These are phyloP conservation scores for Phaseolus coccineus DNA, from an alignment of 331 rosid genomes.

Conservation along the genomic window DNA sequence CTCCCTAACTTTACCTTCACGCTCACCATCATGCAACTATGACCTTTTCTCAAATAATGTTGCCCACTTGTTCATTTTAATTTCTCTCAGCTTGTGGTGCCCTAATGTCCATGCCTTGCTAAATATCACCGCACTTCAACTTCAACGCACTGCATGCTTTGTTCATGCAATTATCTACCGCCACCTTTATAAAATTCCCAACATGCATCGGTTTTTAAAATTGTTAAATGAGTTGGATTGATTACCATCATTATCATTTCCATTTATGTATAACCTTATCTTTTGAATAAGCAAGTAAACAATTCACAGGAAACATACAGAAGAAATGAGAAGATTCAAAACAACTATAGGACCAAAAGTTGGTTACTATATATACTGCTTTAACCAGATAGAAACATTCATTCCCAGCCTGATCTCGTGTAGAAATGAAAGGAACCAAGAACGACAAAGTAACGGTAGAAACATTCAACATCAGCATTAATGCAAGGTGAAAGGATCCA, in stretches of 20 bases:
- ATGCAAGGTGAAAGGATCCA: constrained; percentile 42
- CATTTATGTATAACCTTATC: constrained; percentile 33
- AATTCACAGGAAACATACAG: constrained; percentile 41
- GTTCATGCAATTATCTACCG: constrained; percentile 48
- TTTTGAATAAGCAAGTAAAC: constrained; percentile 33
- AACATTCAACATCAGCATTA: constrained; percentile 44
- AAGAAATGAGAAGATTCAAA: constrained; percentile 38
- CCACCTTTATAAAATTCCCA: constrained; percentile 49
- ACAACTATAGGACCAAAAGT: constrained; percentile 7
- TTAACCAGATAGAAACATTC: not conserved
- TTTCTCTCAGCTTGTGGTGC: constrained; percentile 46
- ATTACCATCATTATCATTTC: constrained; percentile 38
- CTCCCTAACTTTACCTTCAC: constrained; percentile 40
- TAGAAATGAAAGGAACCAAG: constrained; percentile 29
- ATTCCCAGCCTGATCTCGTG: not conserved
- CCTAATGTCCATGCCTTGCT: constrained; percentile 44
- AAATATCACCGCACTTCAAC: constrained; percentile 31
- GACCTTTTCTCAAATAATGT: constrained; percentile 46
- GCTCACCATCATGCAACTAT: constrained; percentile 49
- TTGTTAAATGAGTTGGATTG: constrained; percentile 21
- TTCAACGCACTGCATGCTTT: constrained; percentile 46
- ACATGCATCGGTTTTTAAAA: constrained; percentile 9
- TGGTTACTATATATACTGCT: not conserved
- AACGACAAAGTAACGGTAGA: constrained; percentile 39
- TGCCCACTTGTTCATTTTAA: constrained; percentile 51